Evolutionary conservation across 192 early-diverging fungal species (phyloP).

Genomic region (Coemansia sp.): DNA sequence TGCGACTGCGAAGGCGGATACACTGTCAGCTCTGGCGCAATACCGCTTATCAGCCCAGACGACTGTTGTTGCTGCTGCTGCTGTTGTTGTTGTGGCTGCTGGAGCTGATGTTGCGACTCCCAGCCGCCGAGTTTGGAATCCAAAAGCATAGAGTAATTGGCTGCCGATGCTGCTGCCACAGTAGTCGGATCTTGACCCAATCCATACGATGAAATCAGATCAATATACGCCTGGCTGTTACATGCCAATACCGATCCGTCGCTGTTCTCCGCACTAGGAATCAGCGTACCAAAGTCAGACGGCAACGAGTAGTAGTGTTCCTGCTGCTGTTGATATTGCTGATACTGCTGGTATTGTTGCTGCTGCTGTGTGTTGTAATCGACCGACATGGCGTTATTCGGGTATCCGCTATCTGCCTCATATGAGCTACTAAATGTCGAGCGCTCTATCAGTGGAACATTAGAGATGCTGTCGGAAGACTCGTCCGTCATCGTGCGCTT

Average conservation of each 20-base stretch:
- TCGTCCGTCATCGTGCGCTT: slow-evolving; percentile 19
- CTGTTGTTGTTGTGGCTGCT: not conserved
- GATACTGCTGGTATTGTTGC: slow-evolving; percentile 12
- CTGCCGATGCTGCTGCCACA: not conserved
- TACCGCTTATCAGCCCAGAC: slow-evolving; percentile 10
- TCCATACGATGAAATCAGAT: slow-evolving; percentile 6
- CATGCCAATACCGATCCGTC: not conserved
- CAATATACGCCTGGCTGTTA: slow-evolving; percentile 14
- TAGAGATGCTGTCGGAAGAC: slow-evolving; percentile 33
- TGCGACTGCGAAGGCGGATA: not conserved
- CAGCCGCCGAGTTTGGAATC: not conserved
- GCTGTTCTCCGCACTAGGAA: not conserved
- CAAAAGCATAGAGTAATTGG: not conserved
- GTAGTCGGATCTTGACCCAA: not conserved
- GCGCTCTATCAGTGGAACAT: slow-evolving; percentile 37
- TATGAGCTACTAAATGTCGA: slow-evolving; percentile 6
- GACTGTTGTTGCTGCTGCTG: not conserved
- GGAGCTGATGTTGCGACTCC: slow-evolving; percentile 9
- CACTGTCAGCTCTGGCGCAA: slow-evolving; percentile 42
- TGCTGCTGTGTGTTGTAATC: slow-evolving; percentile 4
- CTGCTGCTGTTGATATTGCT: slow-evolving; percentile 15
- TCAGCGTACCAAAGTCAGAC: not conserved
- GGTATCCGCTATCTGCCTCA: not conserved
- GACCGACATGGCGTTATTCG: not conserved
- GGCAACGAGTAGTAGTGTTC: slow-evolving; percentile 4